These are phyloP conservation scores for Salix viminalis DNA, from an alignment of 345 rosid species.

Conservation along the genomic window DNA sequence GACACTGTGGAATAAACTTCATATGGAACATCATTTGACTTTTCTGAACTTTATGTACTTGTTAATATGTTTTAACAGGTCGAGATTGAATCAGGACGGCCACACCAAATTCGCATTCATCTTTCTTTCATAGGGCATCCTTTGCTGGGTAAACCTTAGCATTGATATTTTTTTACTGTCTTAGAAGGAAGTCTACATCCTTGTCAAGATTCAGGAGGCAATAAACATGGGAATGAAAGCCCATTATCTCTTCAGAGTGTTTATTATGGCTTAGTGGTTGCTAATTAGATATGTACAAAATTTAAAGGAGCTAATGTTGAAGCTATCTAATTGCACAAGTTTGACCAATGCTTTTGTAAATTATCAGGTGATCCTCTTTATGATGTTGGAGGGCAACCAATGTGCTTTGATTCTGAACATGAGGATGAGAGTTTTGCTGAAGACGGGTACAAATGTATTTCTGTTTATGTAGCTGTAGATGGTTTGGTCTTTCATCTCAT, in stretches of 20 bases:
- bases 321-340: not conserved
- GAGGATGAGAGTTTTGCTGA: constrained; percentile 48
- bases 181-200: no score
- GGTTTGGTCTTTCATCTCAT: no score
- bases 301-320: not conserved
- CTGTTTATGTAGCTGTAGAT: not conserved
- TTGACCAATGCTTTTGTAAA: not conserved
- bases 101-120: constrained; percentile 90
- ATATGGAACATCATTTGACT: not conserved
- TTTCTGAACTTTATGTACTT: not conserved
- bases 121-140: constrained; percentile 86
- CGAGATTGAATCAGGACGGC: constrained; percentile 83
- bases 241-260: not conserved
- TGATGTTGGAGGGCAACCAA: constrained; percentile 65
- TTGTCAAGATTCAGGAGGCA: not conserved
- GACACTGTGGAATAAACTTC: not conserved
- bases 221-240: not conserved
- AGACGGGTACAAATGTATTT: constrained; percentile 54
- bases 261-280: not conserved
- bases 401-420: constrained; percentile 37
- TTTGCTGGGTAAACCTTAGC: constrained; percentile 52
- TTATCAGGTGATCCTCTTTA: constrained; percentile 75
- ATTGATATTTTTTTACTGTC: not conserved
- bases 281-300: not conserved
- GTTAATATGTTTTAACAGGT: constrained; percentile 40